phyloP scores from a whole-genome alignment of 75 land plant species.

The Pseudotsuga menziesii region DNA sequence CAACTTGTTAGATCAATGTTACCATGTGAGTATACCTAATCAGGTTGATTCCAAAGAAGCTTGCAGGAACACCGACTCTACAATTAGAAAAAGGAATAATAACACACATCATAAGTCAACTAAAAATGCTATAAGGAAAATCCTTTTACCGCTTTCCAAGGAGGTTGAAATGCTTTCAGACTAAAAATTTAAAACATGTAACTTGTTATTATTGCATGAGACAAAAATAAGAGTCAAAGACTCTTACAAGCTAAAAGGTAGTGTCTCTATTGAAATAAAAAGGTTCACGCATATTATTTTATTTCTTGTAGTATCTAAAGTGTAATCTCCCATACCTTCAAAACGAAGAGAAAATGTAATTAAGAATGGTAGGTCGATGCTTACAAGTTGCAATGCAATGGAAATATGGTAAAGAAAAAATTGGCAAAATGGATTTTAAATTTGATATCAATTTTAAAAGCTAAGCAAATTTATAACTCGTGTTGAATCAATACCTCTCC shows the following conservation, averaged over 20 bases:
- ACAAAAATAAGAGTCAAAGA: neutral
- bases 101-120: neutral
- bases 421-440: neutral
- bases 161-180: neutral
- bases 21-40: conserved; percentile 19
- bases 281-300: conserved; percentile 39
- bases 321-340: conserved; percentile 53
- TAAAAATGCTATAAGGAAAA: neutral
- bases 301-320: conserved; percentile 49
- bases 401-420: neutral
- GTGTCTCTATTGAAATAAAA: conserved; percentile 35
- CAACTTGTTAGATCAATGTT: neutral
- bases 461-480: conserved; percentile 27
- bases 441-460: neutral
- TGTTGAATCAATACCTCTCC: conserved; percentile 47
- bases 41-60: conserved; percentile 49
- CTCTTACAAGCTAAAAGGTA: conserved; percentile 36
- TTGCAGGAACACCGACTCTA: conserved; percentile 39
- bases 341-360: conserved; percentile 7
- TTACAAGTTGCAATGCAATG: neutral
- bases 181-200: neutral
- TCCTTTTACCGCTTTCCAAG: neutral
- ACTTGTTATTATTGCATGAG: neutral
- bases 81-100: neutral
- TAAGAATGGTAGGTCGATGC: neutral